Evolutionary conservation across 495 filamentous ascomycete genomes (phyloP).

Genomic region (Aspergillus affinis): DNA sequence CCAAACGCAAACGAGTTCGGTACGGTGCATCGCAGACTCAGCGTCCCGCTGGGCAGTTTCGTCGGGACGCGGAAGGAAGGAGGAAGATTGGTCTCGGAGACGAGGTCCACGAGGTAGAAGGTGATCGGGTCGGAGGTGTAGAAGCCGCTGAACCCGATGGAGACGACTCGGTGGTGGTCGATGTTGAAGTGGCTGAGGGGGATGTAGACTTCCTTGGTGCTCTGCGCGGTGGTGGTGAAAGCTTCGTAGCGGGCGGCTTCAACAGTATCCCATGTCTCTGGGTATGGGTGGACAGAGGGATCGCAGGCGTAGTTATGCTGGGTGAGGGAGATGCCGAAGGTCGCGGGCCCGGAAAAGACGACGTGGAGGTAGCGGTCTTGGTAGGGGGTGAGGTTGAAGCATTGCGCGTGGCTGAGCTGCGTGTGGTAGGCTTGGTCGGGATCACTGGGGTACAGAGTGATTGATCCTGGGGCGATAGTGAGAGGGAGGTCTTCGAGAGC

Average conservation of each 20-base stretch:
- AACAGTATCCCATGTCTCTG: conserved; percentile 72
- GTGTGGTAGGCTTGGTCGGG: conserved; percentile 70
- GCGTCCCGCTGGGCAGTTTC: conserved; percentile 61
- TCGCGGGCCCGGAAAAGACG: conserved; percentile 62
- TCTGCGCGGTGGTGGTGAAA: background rate
- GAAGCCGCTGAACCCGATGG: conserved; percentile 69
- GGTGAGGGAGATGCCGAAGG: conserved; percentile 69
- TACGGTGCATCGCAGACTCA: conserved; percentile 65
- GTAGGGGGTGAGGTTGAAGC: conserved; percentile 60
- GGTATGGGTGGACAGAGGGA: conserved; percentile 59
- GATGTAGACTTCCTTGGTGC: conserved; percentile 62
- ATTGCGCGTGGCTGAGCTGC: conserved; percentile 55
- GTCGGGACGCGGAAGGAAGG: conserved; percentile 49
- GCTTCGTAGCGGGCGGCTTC: conserved; percentile 62
- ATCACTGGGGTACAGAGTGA: conserved; percentile 64
- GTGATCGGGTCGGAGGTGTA: conserved; percentile 53
- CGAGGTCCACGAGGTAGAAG: conserved; percentile 64
- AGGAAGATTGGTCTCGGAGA: conserved; percentile 48
- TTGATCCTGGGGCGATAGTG: conserved; percentile 46
- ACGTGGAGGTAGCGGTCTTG: conserved; percentile 64
- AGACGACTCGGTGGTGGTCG: conserved; percentile 57
- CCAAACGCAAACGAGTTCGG: conserved; percentile 78
- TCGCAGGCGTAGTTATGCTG: conserved; percentile 69
- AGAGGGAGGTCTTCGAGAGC: conserved; percentile 58
- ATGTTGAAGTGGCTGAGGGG: conserved; percentile 73